Base-by-base conservation (phyloP, 495 filamentous ascomycete genomes). In the Podospora pseudoanserina region DNA sequence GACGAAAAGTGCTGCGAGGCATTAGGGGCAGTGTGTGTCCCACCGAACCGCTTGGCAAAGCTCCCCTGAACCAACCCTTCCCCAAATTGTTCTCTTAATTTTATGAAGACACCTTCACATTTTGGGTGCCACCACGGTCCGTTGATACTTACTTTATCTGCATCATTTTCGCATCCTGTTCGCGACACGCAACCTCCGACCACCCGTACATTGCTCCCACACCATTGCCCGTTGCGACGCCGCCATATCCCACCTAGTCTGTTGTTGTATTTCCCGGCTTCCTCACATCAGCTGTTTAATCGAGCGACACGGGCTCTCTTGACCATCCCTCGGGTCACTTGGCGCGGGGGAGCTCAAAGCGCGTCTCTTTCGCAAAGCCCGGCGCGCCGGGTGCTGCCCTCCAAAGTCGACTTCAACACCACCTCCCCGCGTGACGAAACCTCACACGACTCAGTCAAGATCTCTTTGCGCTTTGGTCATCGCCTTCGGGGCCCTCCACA, bases 61-160 rank as follows among this genome's bases (percentile, higher is more conserved):
- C 66, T 74, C 68, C 74, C 71, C 67, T 71, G 63, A 63, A 39
- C 65, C 60, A 63, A 65, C 27, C 19, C 73, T 67, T 73, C 64
- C 75, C 73, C 44, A 57, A 68, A 75, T 71, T 68, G 67, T 66
- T 65, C 64, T 71, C 63, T 62, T 73, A 73, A 77, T 77, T 77
- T 70, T 26, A 58, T 58, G 55, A 73, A 72, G 65, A 67, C 72
- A 74, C 49, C 39, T 68, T 65, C 63, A 68, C 70, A 58, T 69
- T 70, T 70, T 70, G 68, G 66, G 73, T 73, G 73, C 67, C 71
- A 75, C 74, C 70, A 72, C 39, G 39, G 39, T 49, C 13, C 39
- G 39, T 49, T 49, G 2, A 49, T 49, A 49, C 39, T 13, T 49
- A 49, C 39, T 13, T 13, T 49, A 49, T 49, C 39, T 49, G 39